Evolutionary conservation across 169 alveolate genomes (phyloP).

Genomic region (Plasmodium ovale): DNA sequence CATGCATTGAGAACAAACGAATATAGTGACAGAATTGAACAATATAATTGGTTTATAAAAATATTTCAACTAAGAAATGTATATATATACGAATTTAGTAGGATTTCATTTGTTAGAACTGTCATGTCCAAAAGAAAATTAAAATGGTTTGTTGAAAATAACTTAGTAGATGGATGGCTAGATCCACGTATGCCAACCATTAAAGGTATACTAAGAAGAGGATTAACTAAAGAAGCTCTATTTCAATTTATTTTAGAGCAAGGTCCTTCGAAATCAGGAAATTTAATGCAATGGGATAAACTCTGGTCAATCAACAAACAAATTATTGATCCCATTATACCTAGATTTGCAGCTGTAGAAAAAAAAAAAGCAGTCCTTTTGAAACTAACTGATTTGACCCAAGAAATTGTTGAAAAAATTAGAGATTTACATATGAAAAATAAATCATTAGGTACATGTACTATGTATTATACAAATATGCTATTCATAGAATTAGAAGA

Average conservation of each 20-base stretch:
- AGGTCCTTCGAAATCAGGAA: slow-evolving; percentile 98
- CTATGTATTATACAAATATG: slow-evolving; percentile 82
- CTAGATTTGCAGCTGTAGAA: slow-evolving; percentile 95
- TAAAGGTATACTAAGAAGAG: slow-evolving; percentile 98
- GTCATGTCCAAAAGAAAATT: slow-evolving; percentile 97
- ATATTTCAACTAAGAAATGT: slow-evolving; percentile 91
- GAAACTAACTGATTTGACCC: slow-evolving; percentile 75
- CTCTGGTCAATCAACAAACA: slow-evolving; percentile 98
- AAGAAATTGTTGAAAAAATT: slow-evolving; percentile 79
- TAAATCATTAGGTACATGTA: slow-evolving; percentile 91
- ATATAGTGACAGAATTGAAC: slow-evolving; percentile 96
- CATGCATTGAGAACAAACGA: slow-evolving; percentile 98
- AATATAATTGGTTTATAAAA: slow-evolving; percentile 95
- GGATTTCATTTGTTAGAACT: slow-evolving; percentile 94
- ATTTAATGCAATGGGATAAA: slow-evolving; percentile 99
- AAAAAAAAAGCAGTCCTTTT: slow-evolving; percentile 70
- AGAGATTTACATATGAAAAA: slow-evolving; percentile 95
- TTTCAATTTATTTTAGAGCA: slow-evolving; percentile 96
- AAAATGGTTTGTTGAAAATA: slow-evolving; percentile 95
- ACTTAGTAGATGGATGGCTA: slow-evolving; percentile 96
- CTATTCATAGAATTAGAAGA: slow-evolving; percentile 93
- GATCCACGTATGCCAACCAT: slow-evolving; percentile 99
- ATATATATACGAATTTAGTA: slow-evolving; percentile 95
- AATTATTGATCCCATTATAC: slow-evolving; percentile 95
- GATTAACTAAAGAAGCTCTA: slow-evolving; percentile 97